These are phyloP conservation scores for Apiospora pterosperma DNA, from an alignment of 2,329 filamentous ascomycete species.

Conservation along the genomic window DNA sequence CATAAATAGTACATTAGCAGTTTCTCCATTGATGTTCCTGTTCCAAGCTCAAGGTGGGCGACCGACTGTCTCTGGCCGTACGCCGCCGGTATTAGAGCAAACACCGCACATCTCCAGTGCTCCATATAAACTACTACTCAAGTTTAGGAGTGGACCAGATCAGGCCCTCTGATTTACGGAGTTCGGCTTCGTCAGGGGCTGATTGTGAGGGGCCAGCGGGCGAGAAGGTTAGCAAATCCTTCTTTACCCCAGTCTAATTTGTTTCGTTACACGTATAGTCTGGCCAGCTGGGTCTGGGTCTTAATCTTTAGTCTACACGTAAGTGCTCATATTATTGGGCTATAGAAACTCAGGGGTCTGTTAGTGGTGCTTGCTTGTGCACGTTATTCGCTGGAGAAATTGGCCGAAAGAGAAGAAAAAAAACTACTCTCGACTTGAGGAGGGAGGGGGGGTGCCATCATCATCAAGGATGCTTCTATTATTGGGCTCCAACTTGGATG, in stretches of 20 bases:
- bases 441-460: background rate
- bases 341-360: background rate
- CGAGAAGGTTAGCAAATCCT: background rate
- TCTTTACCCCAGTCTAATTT: constrained; percentile 2
- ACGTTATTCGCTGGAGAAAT: constrained; percentile 2
- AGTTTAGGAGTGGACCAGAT: background rate
- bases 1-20: too few relatives aligned
- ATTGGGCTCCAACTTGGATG: constrained; percentile 1
- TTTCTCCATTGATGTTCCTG: background rate
- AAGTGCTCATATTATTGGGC: background rate
- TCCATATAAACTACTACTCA: background rate
- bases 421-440: background rate
- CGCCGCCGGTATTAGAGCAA: background rate
- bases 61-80: background rate
- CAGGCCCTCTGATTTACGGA: background rate
- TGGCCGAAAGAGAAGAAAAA: too few relatives aligned
- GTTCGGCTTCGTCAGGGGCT: background rate
- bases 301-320: background rate
- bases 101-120: background rate
- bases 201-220: background rate
- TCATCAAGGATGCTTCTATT: background rate
- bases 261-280: background rate
- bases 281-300: background rate
- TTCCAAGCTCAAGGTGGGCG: background rate
- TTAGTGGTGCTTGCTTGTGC: background rate